Evolutionary conservation across 371 early-diverging fungal species (phyloP), one percentile per base, ranked within the genome.

Genomic region (Phascolomyces articulosus): DNA sequence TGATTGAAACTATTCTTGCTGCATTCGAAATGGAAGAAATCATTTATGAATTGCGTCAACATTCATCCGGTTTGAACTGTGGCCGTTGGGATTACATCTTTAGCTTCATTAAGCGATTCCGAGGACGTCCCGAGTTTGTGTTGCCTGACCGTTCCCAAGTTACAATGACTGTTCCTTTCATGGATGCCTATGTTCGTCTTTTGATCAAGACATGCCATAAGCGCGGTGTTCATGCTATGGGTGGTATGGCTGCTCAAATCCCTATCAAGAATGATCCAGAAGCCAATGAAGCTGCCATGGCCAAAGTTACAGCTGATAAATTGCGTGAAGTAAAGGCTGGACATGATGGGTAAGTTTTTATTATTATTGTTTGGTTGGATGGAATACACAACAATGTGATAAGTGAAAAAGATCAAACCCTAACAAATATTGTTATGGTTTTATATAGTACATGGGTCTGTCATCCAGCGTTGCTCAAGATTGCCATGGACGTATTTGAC

Each of bases 81-180:
- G 97, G 97, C 55, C 90, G 97, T 28, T 97, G 97, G 97, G 97
- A 97, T 80, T 96, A 97, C 85, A 97, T 97, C 79, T 97, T 97
- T 78, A 91, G 92, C 20, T 65, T 51, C 66, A 97, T 97, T 84
- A 97, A 97, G 84, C 92, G 93, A 80, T 88, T 97, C 87, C 89
- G 95, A 49, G 84, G 89, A 73, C 79, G 94, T 75, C 87, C 92
- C 48, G 78, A 87, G 48, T 95, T 87, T 74, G 85, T 95, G 38
- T 83, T 97, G 31, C 97, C 97, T 57, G 92, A 95, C 75, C 94
- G 97, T 68, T 77, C 85, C 7, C 92, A 89, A 67, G 91, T 97
- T 40, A 85, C 87, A 69, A 97, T 97, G 97, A 94, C 93, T 21
- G 85, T 89, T 51, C 97, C 95, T 49, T 97, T 97, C 80, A 97